phyloP scores from a whole-genome alignment of 31 red algal species.

The Porphyra umbilicalis region DNA sequence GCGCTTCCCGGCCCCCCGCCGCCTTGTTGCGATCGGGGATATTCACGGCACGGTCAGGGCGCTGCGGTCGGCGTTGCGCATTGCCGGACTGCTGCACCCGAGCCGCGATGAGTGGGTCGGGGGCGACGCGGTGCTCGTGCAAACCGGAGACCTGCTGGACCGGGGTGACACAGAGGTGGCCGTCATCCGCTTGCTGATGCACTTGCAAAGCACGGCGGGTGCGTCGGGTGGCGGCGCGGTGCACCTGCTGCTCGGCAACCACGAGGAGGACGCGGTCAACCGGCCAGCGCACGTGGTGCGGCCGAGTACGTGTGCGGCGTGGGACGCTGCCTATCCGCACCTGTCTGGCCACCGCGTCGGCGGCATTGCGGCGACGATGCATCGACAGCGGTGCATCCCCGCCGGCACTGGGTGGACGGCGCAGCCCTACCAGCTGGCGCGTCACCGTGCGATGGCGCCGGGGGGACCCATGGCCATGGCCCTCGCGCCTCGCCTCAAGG shows the following conservation, averaged over 20 bases:
- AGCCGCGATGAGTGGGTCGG: conserved; percentile 59
- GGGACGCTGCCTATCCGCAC: neutral
- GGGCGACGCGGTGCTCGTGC: conserved; percentile 70
- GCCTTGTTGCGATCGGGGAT: conserved; percentile 87
- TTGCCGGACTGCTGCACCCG: conserved; percentile 44
- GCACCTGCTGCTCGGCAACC: conserved; percentile 85
- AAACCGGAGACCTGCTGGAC: conserved; percentile 91
- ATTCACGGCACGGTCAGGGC: conserved; percentile 88
- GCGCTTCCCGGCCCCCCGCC: conserved; percentile 30
- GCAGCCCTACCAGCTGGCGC: conserved; percentile 61
- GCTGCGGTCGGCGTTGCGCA: conserved; percentile 34
- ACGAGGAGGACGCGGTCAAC: conserved; percentile 94
- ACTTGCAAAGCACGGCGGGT: conserved; percentile 52
- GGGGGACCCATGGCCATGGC: conserved; percentile 65
- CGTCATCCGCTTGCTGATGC: conserved; percentile 57
- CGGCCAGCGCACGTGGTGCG: neutral
- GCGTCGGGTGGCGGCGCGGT: conserved; percentile 65
- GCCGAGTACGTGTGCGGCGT: neutral
- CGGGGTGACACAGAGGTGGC: conserved; percentile 77
- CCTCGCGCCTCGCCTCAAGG: conserved; percentile 48
- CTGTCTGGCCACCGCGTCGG: conserved; percentile 2
- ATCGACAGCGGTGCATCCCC: neutral
- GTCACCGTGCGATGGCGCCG: conserved; percentile 47
- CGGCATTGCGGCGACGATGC: conserved; percentile 29
- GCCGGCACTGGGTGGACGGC: neutral